Evolutionary conservation across 257 asterid species (phyloP), one percentile per base, ranked within the genome.

Genomic region (Salvia hispanica): DNA sequence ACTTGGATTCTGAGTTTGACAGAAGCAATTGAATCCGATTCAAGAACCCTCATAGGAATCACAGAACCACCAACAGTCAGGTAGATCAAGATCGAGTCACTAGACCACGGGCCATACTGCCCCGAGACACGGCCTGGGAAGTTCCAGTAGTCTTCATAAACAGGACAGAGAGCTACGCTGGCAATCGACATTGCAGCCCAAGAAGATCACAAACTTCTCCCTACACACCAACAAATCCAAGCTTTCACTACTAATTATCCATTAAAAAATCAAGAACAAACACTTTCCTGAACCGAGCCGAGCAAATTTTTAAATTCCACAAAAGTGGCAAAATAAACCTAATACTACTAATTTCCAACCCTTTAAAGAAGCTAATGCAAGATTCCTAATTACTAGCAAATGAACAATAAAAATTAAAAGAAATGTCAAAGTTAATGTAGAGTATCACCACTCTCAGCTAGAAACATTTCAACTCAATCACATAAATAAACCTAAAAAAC

Each of bases 91-190:
- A 91, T 88, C 0, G 96, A 78, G 76, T 85, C 91, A 13, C 79
- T 77, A 12, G 76, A 72, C 82, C 70, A 64, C 11, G 74, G 79
- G 67, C 74, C 76, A 9, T 53, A 65, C 54, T 77, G 78, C 44
- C 75, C 83, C 25, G 75, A 73, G 64, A 74, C 71, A 46, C 78
- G 77, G 50, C 86, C 73, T 0, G 88, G 88, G 63, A 78, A 77
- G 62, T 73, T 82, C 86, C 86, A 83, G 69, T 77, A 82, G 58
- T 84, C 90, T 42, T 87, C 88, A 61, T 67, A 63, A 67, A 82
- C 85, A 56, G 95, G 91, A 71, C 89, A 64, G n/a, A 82, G 88
- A 44, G 88, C 95, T 58, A 90, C 95, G 65, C 85, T 90, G 61
- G 95, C 91, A 62, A 84, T 71, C 14, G 91, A 80, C 95, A 89